These are phyloP conservation scores for Piper longum DNA, from an alignment of 164 flowering plant species.

Conservation along the genomic window DNA sequence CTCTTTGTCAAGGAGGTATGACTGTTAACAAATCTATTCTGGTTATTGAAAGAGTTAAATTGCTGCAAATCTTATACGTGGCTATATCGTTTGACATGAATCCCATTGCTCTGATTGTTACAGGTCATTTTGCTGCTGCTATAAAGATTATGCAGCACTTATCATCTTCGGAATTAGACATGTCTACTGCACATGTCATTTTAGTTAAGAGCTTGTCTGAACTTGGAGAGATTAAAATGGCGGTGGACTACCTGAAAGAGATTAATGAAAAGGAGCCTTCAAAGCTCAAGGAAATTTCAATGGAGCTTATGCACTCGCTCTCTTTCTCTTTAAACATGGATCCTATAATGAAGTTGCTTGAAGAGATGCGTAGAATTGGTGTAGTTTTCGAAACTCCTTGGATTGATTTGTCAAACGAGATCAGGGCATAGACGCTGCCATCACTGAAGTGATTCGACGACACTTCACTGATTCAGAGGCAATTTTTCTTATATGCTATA, in stretches of 20 bases:
- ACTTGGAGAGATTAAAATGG: slow-evolving; percentile 37
- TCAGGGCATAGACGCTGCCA: not conserved
- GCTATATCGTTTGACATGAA: not conserved
- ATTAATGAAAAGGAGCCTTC: slow-evolving; percentile 30
- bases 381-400: slow-evolving; percentile 10
- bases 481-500: no score
- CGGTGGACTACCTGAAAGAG: slow-evolving; percentile 40
- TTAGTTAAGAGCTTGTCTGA: slow-evolving; percentile 52
- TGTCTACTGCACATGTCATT: slow-evolving; percentile 29
- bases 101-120: slow-evolving; percentile 6
- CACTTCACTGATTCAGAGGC: no score
- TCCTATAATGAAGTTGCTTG: slow-evolving; percentile 28
- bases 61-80: not conserved
- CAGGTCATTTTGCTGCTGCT: slow-evolving; percentile 48
- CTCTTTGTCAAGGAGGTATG: slow-evolving; percentile 60
- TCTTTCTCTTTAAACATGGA: slow-evolving; percentile 41
- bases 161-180: slow-evolving; percentile 11
- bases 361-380: slow-evolving; percentile 15
- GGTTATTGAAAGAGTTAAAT: not conserved
- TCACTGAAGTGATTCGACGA: no score
- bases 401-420: slow-evolving; percentile 13
- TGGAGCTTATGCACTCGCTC: slow-evolving; percentile 39
- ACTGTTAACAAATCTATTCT: not conserved
- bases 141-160: slow-evolving; percentile 31
- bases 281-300: slow-evolving; percentile 23